Evolutionary conservation across 2,329 filamentous ascomycete species (phyloP), one percentile per base, ranked within the genome.

Genomic region (Claviceps digitariae): DNA sequence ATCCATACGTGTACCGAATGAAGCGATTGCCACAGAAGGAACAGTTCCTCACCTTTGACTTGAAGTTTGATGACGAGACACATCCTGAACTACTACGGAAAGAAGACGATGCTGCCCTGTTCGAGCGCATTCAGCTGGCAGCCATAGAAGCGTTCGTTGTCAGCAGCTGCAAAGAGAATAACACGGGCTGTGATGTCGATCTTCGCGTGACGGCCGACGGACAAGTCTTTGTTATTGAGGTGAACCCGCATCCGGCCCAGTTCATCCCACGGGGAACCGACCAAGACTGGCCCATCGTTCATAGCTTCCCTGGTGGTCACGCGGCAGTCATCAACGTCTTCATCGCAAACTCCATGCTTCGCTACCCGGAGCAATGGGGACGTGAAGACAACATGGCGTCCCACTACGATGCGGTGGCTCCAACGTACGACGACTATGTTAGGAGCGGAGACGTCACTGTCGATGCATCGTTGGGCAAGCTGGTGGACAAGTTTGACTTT

Each of bases 1-100:
- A 25, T 3, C 49, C 40, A 3, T 12, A 43, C 29, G n/a, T 34
- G 40, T 20, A 45, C 9, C 38, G 27, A 23, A 51, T 45, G 49
- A 51, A 45, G 49, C 13, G 15, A n/a, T 45, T 45, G 50, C 40
- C 41, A 15, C n/a, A 13, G 13, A 15, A 51, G 20, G 49, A 51
- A 17, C n/a, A 34, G n/a, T 51, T 51, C 20, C 27, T 51, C 27
- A 51, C 49, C 41, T 52, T 52, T 31, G 51, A 48, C 31, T 7
- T 27, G 13, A 52, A 48, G 31, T 41, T 47, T 15, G 51, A 52
- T 8, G 43, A 20, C 21, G 43, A 29, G 20, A 48, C 51, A 17
- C 17, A 40, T 17, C 10, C 2, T 8, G 44, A 48, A 20, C 31
- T 52, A 5, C 23, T 52, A 27, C 41, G 20, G 23, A 52, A 52